A percentile compares a stretch with the other conserved stretches of the same genome.
Evolutionary conservation across 1,284 basidiomycete genomes (phyloP).

Genomic region (Neonothopanus nambi): DNA sequence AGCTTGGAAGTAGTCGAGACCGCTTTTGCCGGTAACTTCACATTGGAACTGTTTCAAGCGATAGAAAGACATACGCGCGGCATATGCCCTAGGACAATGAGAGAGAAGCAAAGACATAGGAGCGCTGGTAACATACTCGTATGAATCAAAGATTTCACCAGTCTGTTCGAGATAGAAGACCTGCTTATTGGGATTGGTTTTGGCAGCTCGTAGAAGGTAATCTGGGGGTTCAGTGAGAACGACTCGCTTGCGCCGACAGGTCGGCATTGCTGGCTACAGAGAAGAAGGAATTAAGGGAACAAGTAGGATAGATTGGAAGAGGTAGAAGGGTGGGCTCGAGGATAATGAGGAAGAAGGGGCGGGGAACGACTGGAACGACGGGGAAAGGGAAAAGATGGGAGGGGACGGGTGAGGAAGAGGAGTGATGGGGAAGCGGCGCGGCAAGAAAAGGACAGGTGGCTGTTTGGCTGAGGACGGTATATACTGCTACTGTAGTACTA

Average conservation of each 20-base stretch:
- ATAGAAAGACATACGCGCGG: conserved; percentile 91
- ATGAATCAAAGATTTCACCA: conserved; percentile 93
- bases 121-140: conserved; percentile 68
- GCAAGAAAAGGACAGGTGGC: background rate
- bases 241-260: conserved; percentile 89
- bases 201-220: conserved; percentile 61
- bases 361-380: conserved; percentile 20
- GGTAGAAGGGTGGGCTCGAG: conserved; percentile 22
- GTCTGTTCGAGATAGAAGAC: conserved; percentile 91
- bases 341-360: conserved; percentile 23
- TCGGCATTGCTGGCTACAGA: conserved; percentile 61
- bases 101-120: conserved; percentile 24
- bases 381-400: conserved; percentile 18
- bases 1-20: conserved; percentile 93
- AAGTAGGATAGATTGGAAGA: conserved; percentile 10
- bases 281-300: background rate
- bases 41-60: conserved; percentile 91
- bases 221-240: conserved; percentile 79
- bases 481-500: background rate
- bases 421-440: conserved; percentile 1
- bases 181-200: conserved; percentile 65
- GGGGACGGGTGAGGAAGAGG: conserved; percentile 8
- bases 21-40: conserved; percentile 92
- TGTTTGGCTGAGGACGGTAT: background rate
- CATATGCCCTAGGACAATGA: conserved; percentile 69